Evolutionary conservation across 305 asterid genomes (phyloP), one percentile per base, ranked within the genome.

Genomic region (Fraxinus latifolia): DNA sequence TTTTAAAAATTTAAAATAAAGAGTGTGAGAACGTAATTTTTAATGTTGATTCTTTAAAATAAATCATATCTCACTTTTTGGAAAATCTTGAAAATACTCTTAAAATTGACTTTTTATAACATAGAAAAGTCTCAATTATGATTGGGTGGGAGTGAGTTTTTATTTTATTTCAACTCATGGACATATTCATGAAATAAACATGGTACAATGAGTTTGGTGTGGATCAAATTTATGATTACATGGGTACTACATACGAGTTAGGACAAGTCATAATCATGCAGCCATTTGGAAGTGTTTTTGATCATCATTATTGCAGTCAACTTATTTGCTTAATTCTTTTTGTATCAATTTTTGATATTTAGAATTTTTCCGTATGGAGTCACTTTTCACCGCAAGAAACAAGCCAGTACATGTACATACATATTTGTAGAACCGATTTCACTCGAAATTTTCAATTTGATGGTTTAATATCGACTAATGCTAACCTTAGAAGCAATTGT

Each of bases 151-250:
- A 62, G 72, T 7, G 71, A 25, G 32, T 67, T 67, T 27, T 67
- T 21, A 21, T 71, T 80, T 78, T 62, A 78, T n/a, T 58, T 33
- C 33, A 78, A 27, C 15, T 17, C 53, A 17, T 37, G 82, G 47
- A 73, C 53, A 70, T 70, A 7, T 67, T 74, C 67, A 77, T 73
- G 88, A 21, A 68, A 73, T 47, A 81, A 80, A 85, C 82, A 79
- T 84, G 85, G 86, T 77, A 73, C 82, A 76, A 77, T 80, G 83
- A 82, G 73, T 79, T 58, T 76, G 77, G 76, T 79, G 80, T 82
- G 82, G 76, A 82, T 82, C 74, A 76, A 77, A 72, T 71, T 77
- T 42, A 77, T 58, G 37, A 85, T 82, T 31, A 80, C 74, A 29
- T 33, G 36, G 34, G 42, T 32, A 68, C 23, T 32, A 68, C 23